Conservation (phyloP, 164 flowering plant genomes). For the Annona cherimola region DNA sequence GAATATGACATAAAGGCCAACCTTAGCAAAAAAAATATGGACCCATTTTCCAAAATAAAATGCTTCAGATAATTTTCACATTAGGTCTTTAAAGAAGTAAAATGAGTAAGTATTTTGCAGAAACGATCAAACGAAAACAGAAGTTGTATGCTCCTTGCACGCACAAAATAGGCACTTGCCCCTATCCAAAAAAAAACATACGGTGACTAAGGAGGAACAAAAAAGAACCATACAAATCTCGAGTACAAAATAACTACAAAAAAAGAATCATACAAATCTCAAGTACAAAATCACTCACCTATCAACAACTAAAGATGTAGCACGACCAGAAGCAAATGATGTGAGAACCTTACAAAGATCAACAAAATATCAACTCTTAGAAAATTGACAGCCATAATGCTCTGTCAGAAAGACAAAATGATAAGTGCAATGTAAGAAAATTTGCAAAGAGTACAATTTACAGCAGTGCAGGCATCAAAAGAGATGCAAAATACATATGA, state of each 20-base stretch:
- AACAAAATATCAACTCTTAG: not conserved
- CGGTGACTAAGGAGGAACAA: not conserved
- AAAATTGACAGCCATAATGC: not conserved
- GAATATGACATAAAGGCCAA: no score
- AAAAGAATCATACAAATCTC: not conserved
- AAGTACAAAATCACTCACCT: constrained; percentile 36
- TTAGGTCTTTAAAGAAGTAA: not conserved
- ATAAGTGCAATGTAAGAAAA: not conserved
- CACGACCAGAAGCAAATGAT: constrained; percentile 97
- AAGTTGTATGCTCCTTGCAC: not conserved
- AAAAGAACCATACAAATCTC: not conserved
- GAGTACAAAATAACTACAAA: not conserved
- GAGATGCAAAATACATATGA: no score
- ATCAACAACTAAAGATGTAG: constrained; percentile 94
- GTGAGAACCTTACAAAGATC: constrained; percentile 70
- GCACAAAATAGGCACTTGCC: not conserved
- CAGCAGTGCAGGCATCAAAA: no score
- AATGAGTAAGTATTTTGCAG: not conserved
- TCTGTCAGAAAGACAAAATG: not conserved
- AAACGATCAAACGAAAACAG: not conserved
- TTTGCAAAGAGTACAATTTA: not conserved
- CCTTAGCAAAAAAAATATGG: not conserved
- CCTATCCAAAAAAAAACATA: not conserved
- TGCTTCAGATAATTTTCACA: not conserved
- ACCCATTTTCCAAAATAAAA: not conserved